Evolutionary conservation across 1,139 yeast species (phyloP), one percentile per base, ranked within the genome.

Genomic region (Nakaseomyces sp.): DNA sequence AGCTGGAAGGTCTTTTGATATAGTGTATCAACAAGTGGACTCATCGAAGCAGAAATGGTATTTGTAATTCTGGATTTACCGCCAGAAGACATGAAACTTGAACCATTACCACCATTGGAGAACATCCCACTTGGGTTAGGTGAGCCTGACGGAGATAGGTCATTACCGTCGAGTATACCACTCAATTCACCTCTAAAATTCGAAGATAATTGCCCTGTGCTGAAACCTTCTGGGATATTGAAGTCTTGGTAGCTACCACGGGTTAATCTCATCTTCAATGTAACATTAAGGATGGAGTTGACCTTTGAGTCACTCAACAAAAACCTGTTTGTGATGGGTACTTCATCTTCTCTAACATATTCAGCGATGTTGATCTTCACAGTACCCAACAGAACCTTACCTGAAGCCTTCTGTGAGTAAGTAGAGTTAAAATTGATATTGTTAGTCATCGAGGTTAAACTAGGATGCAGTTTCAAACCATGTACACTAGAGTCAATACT

Each of bases 251-350:
- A 62, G 2, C 50, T 61, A 4, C 81, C 81, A 41, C 73, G 64
- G 1, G 68, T 47, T 41, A 73, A 71, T 52, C 54, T 72, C 61
- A 62, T 72, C 59, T 58, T 74, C 51, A 72, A 70, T 60, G 64
- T 65, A 45, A 67, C 70, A 54, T 74, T 79, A 37, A 86, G 64
- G 37, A 88, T 81, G 4, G 94, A 81, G 61, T 91, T 89, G 18
- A 89, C 79, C 53, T 86, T 86, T 9, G 95, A 81, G 30, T 85
- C 76, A 53, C 81, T 81, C 40, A 89, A 67, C 43, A 89, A 65
- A 55, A 83, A 86, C 50, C 81, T 74, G 45, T 80, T 73, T 17
- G 76, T 72, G 16, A 56, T 50, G 29, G 69, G 68, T 13, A 74
- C 72, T 39, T 76, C 76, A 25, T 69, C 67, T 43, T 73, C 74